phyloP scores from a whole-genome alignment of 75 land plant genomes.

The Cryptomeria japonica region DNA sequence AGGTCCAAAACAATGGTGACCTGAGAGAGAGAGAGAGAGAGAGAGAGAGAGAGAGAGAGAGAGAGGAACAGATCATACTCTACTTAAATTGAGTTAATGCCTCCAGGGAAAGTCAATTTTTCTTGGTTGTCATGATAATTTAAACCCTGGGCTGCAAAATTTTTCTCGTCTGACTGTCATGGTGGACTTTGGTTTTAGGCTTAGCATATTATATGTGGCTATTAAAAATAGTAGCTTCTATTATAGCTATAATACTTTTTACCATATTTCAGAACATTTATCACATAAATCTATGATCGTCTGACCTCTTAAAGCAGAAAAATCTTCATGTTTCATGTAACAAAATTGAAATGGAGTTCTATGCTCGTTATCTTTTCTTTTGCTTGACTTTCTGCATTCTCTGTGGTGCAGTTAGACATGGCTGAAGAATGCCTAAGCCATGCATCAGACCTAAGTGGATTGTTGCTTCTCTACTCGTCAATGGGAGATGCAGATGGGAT shows the following conservation, averaged over 20 bases:
- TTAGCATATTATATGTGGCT: background rate
- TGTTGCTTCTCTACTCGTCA: conserved; percentile 87
- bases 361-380: background rate
- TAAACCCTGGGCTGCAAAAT: background rate
- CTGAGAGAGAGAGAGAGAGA: too few relatives aligned
- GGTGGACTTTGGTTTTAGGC: background rate
- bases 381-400: conserved; percentile 6
- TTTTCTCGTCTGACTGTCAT: background rate
- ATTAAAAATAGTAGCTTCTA: background rate
- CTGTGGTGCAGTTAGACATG: conserved; percentile 78
- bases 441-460: conserved; percentile 92
- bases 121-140: background rate
- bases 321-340: background rate
- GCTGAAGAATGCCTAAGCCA: conserved; percentile 85
- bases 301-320: background rate
- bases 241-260: background rate
- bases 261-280: background rate
- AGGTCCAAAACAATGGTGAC: too few relatives aligned
- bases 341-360: background rate
- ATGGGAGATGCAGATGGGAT: conserved; percentile 92
- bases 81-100: too few relatives aligned
- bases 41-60: too few relatives aligned
- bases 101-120: background rate
- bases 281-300: background rate
- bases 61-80: too few relatives aligned